Evolutionary conservation across 2,329 filamentous ascomycete genomes (phyloP).

Genomic region (Dendryphion nanum): DNA sequence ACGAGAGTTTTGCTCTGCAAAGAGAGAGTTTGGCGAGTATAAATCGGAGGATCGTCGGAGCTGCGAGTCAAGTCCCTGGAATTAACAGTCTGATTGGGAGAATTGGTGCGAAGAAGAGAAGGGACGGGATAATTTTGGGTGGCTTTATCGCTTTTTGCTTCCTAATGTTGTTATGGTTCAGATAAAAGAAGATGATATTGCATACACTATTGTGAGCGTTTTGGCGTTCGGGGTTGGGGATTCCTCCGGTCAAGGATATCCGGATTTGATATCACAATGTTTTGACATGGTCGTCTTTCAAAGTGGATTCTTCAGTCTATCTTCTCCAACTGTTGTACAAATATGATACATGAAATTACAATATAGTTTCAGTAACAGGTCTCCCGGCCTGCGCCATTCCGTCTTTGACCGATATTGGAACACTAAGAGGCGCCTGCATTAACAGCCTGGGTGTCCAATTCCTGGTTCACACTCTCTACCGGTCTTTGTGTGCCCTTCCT

Average conservation of each 20-base stretch:
- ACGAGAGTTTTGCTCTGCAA: slow-evolving; percentile 85
- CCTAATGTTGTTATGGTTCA: slow-evolving; percentile 69
- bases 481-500: neutral
- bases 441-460: slow-evolving; percentile 9
- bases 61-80: slow-evolving; percentile 87
- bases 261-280: slow-evolving; percentile 30
- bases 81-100: slow-evolving; percentile 88
- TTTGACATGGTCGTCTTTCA: neutral
- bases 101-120: slow-evolving; percentile 91
- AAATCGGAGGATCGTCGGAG: slow-evolving; percentile 83
- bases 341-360: neutral
- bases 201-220: too few relatives aligned
- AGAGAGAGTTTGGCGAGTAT: slow-evolving; percentile 85
- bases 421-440: slow-evolving; percentile 5
- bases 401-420: too few relatives aligned
- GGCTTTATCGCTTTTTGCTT: slow-evolving; percentile 91
- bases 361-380: too few relatives aligned
- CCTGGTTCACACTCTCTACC: slow-evolving; percentile 7
- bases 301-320: neutral
- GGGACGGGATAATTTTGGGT: slow-evolving; percentile 92
- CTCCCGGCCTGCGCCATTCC: neutral
- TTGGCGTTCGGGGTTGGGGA: too few relatives aligned
- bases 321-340: neutral
- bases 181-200: too few relatives aligned
- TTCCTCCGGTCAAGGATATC: slow-evolving; percentile 1